Evolutionary conservation across 805 yeast species (phyloP).

Genomic region (Candida endomychidarum): DNA sequence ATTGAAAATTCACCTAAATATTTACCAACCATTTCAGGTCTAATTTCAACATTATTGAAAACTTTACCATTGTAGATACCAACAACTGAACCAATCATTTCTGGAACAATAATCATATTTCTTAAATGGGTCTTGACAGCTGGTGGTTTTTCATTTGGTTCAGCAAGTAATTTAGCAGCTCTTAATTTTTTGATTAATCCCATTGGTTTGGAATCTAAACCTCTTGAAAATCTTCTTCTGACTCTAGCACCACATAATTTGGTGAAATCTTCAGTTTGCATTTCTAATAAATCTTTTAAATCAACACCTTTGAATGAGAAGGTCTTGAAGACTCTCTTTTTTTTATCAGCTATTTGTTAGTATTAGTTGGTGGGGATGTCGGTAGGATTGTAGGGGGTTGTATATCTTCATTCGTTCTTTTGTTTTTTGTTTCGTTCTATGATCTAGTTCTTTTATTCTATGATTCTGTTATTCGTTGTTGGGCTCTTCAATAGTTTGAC

Average conservation of each 20-base stretch:
- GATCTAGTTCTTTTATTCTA: no score
- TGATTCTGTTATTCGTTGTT: no score
- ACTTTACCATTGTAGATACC: conserved; percentile 99
- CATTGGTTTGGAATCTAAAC: conserved; percentile 92
- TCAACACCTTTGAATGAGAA: conserved; percentile 99
- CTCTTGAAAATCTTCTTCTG: conserved; percentile 99
- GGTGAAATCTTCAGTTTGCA: conserved; percentile 95
- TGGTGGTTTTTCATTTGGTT: conserved; percentile 94
- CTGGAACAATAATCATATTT: conserved; percentile 98
- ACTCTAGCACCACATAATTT: conserved; percentile 97
- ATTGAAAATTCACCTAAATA: conserved; percentile 99
- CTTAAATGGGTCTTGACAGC: conserved; percentile 98
- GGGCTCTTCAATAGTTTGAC: no score
- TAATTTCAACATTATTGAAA: conserved; percentile 98
- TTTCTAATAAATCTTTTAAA: conserved; percentile 87
- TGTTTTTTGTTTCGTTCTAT: no score
- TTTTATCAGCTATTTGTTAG: conserved; percentile 48
- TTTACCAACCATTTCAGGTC: conserved; percentile 99
- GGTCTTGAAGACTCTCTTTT: conserved; percentile 92
- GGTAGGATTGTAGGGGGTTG: no score
- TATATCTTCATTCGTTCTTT: no score
- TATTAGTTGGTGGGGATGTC: no score
- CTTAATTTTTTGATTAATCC: conserved; percentile 96
- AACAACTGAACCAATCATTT: conserved; percentile 98
- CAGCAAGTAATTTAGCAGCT: conserved; percentile 91